Conservation (phyloP, 441 rosid genomes). For the Cnidoscolus chayamansa region DNA sequence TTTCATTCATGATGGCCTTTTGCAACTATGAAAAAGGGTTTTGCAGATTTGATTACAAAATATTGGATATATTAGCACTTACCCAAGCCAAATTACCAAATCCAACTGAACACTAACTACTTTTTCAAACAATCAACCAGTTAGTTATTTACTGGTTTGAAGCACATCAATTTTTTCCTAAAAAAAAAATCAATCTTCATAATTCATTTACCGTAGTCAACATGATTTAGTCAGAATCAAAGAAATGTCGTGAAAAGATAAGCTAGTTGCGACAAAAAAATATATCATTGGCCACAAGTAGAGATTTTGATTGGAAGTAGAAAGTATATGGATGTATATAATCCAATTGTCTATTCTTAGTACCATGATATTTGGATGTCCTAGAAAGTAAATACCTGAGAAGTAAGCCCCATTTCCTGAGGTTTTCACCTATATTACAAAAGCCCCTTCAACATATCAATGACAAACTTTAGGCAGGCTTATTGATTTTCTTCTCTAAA, state of each 20-base stretch:
- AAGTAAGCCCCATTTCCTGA: neutral
- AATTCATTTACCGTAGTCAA: neutral
- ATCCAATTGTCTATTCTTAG: neutral
- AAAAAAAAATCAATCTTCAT: neutral
- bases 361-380: neutral
- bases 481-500: conserved; percentile 3
- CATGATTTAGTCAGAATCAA: neutral
- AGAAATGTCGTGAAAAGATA: neutral
- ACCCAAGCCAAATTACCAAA: neutral
- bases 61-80: neutral
- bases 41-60: neutral
- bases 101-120: too few relatives aligned
- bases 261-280: too few relatives aligned
- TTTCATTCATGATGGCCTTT: too few relatives aligned
- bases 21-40: neutral
- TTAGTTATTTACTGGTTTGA: neutral
- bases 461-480: neutral
- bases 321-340: neutral
- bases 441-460: neutral
- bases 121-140: neutral
- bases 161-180: neutral
- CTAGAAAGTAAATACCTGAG: neutral
- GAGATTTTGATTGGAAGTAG: neutral
- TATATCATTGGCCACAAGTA: neutral
- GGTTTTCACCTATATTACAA: neutral